Evolutionary conservation across 2,329 filamentous ascomycete species (phyloP), one percentile per base, ranked within the genome.

Genomic region (Cytospora paraplurivora): DNA sequence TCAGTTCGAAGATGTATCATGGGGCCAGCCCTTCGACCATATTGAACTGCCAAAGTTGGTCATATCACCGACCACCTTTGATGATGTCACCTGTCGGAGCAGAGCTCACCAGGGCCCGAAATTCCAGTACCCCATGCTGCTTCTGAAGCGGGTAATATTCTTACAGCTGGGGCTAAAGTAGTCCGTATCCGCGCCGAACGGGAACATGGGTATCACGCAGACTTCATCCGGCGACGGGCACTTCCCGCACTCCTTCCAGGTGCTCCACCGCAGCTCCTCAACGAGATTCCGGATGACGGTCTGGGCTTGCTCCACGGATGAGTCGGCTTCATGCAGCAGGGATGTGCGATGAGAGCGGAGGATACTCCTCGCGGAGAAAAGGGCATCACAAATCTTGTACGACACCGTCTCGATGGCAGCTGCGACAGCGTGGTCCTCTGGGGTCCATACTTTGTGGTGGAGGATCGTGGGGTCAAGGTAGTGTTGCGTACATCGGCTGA

Each of bases 401-500:
- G 76, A 73, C 11, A 83, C 79, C 1, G 69, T 70, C 13, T 72
- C 66, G 12, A 85, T 63, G 0, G 81, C 79, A 0, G 75, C 71
- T 56, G 78, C 71, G 15, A 85, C 77, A 12, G 82, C 69, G 3
- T 70, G 62, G 64, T 85, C 83, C 52, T 78, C 74, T 1, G 67
- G 41, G 1, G 79, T 82, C 70, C 71, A 76, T 5, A 70, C 64
- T 0, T 65, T 62, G 13, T 55, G 44, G 3, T 34, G 58, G 0
- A 68, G 52, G 50, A 71, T 38, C 0, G 72, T 71, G 1, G 76
- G 69, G 3, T 70, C 65, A 0, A 83, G 73, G 63, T 80, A 81
- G 57, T 84, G 81, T 11, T 72, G 62, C 0, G 77, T 72, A 69
- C 85, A 89, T 56, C 77, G 75, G 2, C 76, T 72, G 6, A 76